Conservation (phyloP, 306 rosid species). For the Glycine soja region DNA sequence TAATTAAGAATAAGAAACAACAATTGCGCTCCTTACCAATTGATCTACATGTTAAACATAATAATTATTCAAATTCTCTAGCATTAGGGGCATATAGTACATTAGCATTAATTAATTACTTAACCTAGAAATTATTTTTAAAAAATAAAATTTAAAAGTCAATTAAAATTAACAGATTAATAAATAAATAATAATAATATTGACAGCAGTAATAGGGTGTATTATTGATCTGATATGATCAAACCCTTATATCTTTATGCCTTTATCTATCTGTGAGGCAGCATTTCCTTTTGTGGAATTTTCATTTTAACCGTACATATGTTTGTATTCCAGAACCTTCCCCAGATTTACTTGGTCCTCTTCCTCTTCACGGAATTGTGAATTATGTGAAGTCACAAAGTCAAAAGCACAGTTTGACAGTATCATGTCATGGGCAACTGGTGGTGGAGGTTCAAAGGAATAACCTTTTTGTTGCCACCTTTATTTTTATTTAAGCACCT, state of each 20-base stretch:
- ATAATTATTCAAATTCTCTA: too few relatives aligned
- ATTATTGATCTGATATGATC: slow-evolving; percentile 4
- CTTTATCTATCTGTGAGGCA: background rate
- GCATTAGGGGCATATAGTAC: too few relatives aligned
- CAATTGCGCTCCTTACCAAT: too few relatives aligned
- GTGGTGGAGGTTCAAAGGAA: slow-evolving; percentile 34
- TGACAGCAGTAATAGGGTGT: background rate
- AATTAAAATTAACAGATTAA: too few relatives aligned
- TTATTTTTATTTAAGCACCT: slow-evolving; percentile 43
- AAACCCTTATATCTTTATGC: background rate
- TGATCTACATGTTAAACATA: too few relatives aligned
- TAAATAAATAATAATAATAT: too few relatives aligned
- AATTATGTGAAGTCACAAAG: background rate
- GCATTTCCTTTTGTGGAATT: too few relatives aligned
- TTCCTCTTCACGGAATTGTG: background rate
- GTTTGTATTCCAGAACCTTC: slow-evolving; percentile 34
- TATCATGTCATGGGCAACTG: slow-evolving; percentile 17
- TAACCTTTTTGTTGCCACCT: background rate
- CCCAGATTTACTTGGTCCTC: background rate
- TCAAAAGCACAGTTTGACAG: slow-evolving; percentile 9
- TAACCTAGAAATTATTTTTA: too few relatives aligned
- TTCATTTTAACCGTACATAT: background rate
- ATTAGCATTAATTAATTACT: too few relatives aligned
- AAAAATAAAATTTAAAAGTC: too few relatives aligned
- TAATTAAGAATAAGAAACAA: too few relatives aligned